Evolutionary conservation across 306 rosid species (phyloP), one percentile per base, ranked within the genome.

Genomic region (Calophaca sinica): DNA sequence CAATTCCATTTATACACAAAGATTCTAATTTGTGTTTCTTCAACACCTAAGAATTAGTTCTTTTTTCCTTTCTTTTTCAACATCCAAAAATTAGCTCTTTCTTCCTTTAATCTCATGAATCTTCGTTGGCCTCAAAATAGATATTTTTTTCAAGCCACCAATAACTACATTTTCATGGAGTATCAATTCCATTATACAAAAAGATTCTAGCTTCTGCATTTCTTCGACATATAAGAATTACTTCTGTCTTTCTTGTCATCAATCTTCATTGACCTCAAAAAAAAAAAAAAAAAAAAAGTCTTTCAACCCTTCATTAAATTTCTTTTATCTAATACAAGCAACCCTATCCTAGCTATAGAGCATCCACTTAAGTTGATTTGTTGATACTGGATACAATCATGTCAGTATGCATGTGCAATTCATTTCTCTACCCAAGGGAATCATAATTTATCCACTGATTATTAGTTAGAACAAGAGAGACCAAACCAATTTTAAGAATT

Each of bases 341-440:
- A 54, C 11, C 26, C 26, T 20, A 20, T 20, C 61, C 12, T 54
- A 5, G 42, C 7, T 38, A 38, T 5, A 38, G 42, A 4, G 7
- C 8, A 38, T 38, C 7, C 8, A 38, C 42, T 7, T 38, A 38
- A 4, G 8, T 38, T 38, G 42, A 38, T 38, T 5, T 5, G 20
- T 65, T 65, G 3, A 42, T 44, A 29, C 20, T 28, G 14, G 38
- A 76, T 44, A 54, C 49, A 14, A 44, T 54, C 58, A 10, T 42
- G 9, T 39, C 20, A 42, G 38, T 7, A 28, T 29, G 28, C 39
- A 45, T 48, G 28, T 45, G 28, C 38, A 66, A 66, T 28, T 5
- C 28, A 51, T 76, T 54, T 44, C 48, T 41, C 38, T 53, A 65
- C 58, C 58, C 35, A 52, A 53, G 64, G 48, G 42, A 42, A 46